Evolutionary conservation across 805 yeast species (phyloP).

Genomic region (Priceomyces medius): DNA sequence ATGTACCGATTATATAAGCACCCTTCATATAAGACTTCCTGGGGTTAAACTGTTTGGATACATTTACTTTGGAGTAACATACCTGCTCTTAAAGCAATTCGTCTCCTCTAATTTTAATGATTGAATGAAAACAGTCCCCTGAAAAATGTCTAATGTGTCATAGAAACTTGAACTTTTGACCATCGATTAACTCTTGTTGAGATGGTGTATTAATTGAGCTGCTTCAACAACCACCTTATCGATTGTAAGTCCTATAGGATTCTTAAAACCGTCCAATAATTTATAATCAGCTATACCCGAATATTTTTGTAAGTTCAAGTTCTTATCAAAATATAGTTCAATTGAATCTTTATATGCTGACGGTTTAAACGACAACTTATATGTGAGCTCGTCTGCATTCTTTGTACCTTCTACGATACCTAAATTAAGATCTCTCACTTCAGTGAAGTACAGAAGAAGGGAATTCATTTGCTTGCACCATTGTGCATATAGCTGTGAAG

Average conservation of each 20-base stretch:
- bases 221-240: background rate
- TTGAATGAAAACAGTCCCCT: no score
- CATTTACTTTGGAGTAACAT: no score
- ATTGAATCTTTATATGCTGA: background rate
- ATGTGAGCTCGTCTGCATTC: background rate
- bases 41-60: no score
- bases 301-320: conserved; percentile 1
- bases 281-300: background rate
- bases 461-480: conserved; percentile 25
- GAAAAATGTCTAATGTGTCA: no score
- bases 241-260: background rate
- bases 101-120: no score
- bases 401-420: background rate
- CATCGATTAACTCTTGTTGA: background rate
- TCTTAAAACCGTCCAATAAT: background rate
- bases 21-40: no score
- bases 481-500: conserved; percentile 17
- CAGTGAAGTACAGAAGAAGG: conserved; percentile 12
- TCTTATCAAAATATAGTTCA: background rate
- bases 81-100: no score
- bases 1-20: background rate
- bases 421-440: conserved; percentile 3
- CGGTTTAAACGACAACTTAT: background rate
- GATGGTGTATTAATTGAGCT: background rate
- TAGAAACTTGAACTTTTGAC: no score